Conservation (phyloP, 2,329 filamentous ascomycete genomes). For the Clarireedia sp. region DNA sequence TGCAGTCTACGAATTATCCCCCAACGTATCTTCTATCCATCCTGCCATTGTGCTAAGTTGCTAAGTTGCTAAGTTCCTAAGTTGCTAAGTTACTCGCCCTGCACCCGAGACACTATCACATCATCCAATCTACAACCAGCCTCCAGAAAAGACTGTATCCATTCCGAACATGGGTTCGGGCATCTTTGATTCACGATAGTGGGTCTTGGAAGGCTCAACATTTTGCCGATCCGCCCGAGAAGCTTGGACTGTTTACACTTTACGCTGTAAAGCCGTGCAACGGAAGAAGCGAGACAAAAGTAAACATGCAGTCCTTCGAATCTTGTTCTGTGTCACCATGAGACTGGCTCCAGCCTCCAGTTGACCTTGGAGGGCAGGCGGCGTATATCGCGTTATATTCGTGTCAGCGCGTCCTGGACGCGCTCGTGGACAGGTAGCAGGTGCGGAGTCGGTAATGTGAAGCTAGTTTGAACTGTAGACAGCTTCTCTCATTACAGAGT, state of each 20-base stretch:
- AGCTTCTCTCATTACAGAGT: too few species aligned
- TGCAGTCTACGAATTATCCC: too few species aligned
- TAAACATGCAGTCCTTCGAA: background rate
- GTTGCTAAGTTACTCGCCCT: background rate
- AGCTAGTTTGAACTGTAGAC: too few species aligned
- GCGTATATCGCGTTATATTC: background rate
- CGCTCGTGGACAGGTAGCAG: too few species aligned
- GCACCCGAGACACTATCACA: background rate
- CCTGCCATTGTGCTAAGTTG: too few species aligned
- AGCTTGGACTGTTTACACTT: constrained; percentile 1
- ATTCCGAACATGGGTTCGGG: constrained; percentile 3
- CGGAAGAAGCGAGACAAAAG: background rate
- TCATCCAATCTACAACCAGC: background rate
- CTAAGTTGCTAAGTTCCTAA: too few species aligned
- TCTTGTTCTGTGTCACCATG: background rate
- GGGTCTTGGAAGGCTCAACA: constrained; percentile 1
- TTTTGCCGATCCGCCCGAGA: background rate
- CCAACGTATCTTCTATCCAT: too few species aligned
- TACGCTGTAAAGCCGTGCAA: background rate
- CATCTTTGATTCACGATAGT: background rate
- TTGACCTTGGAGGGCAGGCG: background rate
- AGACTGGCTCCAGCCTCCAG: background rate
- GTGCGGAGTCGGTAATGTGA: too few species aligned
- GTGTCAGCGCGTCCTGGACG: background rate
- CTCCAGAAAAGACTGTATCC: constrained; percentile 4